Evolutionary conservation across 2,329 filamentous ascomycete species (phyloP).

Genomic region (Cucurbitaria berberidis): DNA sequence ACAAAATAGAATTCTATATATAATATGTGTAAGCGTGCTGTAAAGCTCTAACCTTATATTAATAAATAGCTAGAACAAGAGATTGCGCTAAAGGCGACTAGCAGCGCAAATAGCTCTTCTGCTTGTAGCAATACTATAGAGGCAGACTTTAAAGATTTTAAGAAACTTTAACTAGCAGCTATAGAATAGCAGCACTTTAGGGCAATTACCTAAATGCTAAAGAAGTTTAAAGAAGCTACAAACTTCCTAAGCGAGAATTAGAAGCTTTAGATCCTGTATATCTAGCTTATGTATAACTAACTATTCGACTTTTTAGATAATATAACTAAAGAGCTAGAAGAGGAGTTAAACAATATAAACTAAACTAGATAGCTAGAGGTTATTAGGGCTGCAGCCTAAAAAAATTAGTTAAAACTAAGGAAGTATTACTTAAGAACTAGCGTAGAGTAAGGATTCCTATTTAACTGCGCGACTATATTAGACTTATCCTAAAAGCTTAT

Average conservation of each 20-base stretch:
- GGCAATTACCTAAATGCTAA: neutral
- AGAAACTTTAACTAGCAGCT: neutral
- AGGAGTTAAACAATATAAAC: neutral
- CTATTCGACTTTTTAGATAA: neutral
- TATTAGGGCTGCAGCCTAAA: neutral
- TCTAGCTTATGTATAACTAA: neutral
- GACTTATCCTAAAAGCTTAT: slow-evolving; percentile 3
- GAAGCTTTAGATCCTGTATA: neutral
- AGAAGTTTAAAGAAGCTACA: neutral
- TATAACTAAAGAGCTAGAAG: neutral
- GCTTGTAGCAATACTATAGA: neutral
- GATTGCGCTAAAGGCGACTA: too few relatives aligned
- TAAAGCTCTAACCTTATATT: slow-evolving; percentile 13
- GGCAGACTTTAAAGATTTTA: neutral
- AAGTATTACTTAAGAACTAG: neutral
- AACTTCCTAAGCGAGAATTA: neutral
- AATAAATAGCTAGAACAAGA: slow-evolving; percentile 14
- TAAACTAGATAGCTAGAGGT: neutral
- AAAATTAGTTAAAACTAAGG: neutral
- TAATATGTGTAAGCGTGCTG: slow-evolving; percentile 6
- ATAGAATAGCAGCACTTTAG: neutral
- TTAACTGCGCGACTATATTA: neutral
- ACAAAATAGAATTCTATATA: slow-evolving; percentile 14
- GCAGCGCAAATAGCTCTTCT: neutral
- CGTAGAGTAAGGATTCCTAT: neutral